Evolutionary conservation across 805 yeast species (phyloP).

Genomic region (Cyberlindnera nakhonratchasimensis): DNA sequence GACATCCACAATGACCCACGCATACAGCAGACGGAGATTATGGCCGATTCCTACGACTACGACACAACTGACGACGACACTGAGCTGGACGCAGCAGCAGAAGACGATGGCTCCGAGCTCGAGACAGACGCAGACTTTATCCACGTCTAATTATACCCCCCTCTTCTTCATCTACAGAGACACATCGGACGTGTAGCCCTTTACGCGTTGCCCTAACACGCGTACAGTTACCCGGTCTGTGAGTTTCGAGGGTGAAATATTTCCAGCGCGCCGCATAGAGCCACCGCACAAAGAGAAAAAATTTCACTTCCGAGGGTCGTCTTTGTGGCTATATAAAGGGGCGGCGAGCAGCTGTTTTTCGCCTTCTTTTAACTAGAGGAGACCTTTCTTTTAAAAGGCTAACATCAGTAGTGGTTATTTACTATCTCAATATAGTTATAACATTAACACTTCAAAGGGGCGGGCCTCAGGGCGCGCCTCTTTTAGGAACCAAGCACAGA

Average conservation of each 20-base stretch:
- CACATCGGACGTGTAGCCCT: too few species aligned
- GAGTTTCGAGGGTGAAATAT: conserved; percentile 4
- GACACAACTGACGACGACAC: conserved; percentile 26
- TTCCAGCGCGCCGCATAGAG: not conserved
- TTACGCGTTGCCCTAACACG: conserved; percentile 16
- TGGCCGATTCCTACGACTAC: conserved; percentile 12
- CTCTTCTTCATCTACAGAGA: too few species aligned
- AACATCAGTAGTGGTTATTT: conserved; percentile 78
- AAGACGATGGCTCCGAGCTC: conserved; percentile 11
- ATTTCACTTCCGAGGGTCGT: conserved; percentile 2
- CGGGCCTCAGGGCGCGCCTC: conserved; percentile 11
- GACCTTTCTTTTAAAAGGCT: conserved; percentile 26
- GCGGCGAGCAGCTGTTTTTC: conserved; percentile 24
- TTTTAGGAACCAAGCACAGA: conserved; percentile 30
- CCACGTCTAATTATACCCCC: conserved; percentile 26
- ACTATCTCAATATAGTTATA: conserved; percentile 63
- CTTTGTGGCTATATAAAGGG: conserved; percentile 29
- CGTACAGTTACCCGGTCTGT: too few species aligned
- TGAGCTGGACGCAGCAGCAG: conserved; percentile 11
- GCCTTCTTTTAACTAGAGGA: conserved; percentile 1
- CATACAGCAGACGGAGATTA: conserved; percentile 21
- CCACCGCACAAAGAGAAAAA: conserved; percentile 3
- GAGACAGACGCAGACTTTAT: conserved; percentile 29
- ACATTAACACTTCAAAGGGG: conserved; percentile 37
- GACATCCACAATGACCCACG: conserved; percentile 24